phyloP scores from a whole-genome alignment of 352 stramenopile genomes.

The Phytophthora lateralis region DNA sequence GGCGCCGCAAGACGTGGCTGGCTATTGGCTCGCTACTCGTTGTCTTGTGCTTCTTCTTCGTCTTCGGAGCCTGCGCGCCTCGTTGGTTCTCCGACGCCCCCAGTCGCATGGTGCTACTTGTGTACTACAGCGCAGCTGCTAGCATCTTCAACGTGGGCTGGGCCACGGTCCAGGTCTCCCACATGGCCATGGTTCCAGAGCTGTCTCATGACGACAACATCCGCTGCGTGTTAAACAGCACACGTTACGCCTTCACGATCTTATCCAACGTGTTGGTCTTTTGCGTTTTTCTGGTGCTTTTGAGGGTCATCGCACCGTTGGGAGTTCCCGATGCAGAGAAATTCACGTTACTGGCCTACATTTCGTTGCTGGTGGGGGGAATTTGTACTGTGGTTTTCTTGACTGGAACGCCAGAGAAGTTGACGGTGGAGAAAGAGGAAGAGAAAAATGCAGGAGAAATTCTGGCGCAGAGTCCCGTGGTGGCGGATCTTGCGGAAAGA shows the following conservation, averaged over 20 bases:
- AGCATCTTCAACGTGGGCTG: conserved; percentile 88
- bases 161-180: conserved; percentile 83
- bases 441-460: conserved; percentile 25
- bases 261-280: conserved; percentile 89
- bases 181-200: conserved; percentile 89
- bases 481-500: conserved; percentile 51
- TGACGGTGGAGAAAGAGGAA: conserved; percentile 36
- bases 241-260: conserved; percentile 86
- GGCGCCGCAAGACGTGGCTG: conserved; percentile 80
- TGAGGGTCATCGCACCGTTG: conserved; percentile 61
- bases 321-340: conserved; percentile 73
- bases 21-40: conserved; percentile 72
- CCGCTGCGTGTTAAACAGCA: conserved; percentile 82
- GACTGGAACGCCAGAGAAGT: conserved; percentile 64
- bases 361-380: conserved; percentile 68
- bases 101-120: conserved; percentile 61
- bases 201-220: conserved; percentile 80
- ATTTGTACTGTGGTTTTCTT: conserved; percentile 72
- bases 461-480: conserved; percentile 54
- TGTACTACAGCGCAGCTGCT: conserved; percentile 79
- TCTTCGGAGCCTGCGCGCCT: conserved; percentile 72
- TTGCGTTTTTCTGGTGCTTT: conserved; percentile 73
- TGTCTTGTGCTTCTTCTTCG: conserved; percentile 86
- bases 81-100: conserved; percentile 60
- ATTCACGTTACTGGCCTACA: conserved; percentile 80